phyloP scores from a whole-genome alignment of 1,284 basidiomycete species.

The Cutaneotrichosporon sp. region DNA sequence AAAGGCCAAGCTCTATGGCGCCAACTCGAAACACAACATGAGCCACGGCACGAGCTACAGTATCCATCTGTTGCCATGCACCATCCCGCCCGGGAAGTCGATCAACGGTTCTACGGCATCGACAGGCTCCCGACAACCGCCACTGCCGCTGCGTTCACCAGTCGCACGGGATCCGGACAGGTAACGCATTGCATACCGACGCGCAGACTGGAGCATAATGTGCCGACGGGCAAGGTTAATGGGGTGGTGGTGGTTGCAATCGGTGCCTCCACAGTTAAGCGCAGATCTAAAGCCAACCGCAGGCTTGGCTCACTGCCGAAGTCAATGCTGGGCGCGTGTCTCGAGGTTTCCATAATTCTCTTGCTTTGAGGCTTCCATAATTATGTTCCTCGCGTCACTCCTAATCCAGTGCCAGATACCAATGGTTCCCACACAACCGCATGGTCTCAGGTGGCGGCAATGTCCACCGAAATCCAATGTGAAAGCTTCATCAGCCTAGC shows the following conservation, averaged over 20 bases:
- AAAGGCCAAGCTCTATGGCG: neutral
- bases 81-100: slow-evolving; percentile 2
- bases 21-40: neutral
- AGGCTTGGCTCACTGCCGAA: neutral
- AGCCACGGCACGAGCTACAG: neutral
- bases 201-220: neutral
- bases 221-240: neutral
- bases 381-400: neutral
- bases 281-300: neutral
- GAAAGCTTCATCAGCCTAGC: neutral
- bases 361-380: neutral
- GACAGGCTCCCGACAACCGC: neutral
- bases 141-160: neutral
- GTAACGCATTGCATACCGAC: neutral
- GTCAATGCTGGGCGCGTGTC: neutral
- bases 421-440: neutral
- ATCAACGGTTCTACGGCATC: slow-evolving; percentile 2
- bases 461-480: neutral
- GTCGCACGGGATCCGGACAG: neutral
- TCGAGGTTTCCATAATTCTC: neutral
- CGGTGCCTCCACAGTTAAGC: slow-evolving; percentile 5
- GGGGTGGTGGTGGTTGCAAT: neutral
- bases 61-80: slow-evolving; percentile 8
- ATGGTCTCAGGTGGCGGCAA: neutral
- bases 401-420: neutral